phyloP scores from a whole-genome alignment of 139 green algal genomes.

The Chlorella sp. region DNA sequence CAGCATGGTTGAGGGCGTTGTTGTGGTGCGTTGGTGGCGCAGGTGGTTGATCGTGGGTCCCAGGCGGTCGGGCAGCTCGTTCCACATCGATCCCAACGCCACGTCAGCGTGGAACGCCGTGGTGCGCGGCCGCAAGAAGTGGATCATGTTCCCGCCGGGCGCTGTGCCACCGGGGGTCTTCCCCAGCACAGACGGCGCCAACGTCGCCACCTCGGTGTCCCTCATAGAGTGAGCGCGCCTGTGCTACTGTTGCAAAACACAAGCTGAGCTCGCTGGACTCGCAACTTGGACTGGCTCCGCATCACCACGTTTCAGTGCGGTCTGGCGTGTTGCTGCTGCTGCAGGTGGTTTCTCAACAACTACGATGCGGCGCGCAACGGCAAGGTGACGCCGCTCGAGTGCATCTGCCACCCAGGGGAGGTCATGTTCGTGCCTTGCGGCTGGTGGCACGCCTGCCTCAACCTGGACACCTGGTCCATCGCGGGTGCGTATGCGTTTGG shows the following conservation, averaged over 20 bases:
- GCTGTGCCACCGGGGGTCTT: constrained; percentile 76
- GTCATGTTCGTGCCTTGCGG: constrained; percentile 81
- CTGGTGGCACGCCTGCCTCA: constrained; percentile 89
- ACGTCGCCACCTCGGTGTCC: constrained; percentile 83
- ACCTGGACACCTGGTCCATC: constrained; percentile 52
- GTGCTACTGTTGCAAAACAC: too few species aligned
- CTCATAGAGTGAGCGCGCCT: too few species aligned
- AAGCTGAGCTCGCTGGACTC: too few species aligned
- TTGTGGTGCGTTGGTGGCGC: too few species aligned
- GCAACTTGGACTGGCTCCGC: too few species aligned
- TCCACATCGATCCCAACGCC: constrained; percentile 85
- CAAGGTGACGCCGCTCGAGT: constrained; percentile 50
- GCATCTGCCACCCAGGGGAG: constrained; percentile 61
- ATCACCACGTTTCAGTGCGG: too few species aligned
- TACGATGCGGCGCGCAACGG: constrained; percentile 47
- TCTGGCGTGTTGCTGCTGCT: not conserved
- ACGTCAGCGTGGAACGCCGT: constrained; percentile 90
- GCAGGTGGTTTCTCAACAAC: constrained; percentile 84
- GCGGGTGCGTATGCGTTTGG: not conserved
- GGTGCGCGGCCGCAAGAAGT: constrained; percentile 79
- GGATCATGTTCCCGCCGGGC: constrained; percentile 71
- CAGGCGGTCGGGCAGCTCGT: constrained; percentile 60
- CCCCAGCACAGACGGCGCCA: constrained; percentile 74
- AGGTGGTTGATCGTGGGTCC: constrained; percentile 94
- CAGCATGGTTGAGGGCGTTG: too few species aligned